phyloP scores from a whole-genome alignment of 2,329 filamentous ascomycete species.

The Arthrobotrys megalospora region DNA sequence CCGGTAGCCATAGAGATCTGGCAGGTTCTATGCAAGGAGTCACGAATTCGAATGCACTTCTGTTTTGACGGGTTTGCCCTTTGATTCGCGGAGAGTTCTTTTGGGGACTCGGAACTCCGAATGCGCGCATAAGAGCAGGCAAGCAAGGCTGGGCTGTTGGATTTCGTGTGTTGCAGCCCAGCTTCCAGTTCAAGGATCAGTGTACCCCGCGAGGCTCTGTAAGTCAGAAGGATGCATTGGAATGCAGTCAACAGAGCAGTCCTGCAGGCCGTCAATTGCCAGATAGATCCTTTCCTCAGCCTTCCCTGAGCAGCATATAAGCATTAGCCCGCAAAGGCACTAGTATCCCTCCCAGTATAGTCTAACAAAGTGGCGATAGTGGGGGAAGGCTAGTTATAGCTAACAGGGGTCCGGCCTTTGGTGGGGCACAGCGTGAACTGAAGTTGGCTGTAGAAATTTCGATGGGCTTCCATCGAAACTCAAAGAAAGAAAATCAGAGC shows the following conservation, averaged over 20 bases:
- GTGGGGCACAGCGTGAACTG: conserved; percentile 47
- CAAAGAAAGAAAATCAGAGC: conserved; percentile 49
- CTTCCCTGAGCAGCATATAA: conserved; percentile 1
- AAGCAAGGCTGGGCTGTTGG: conserved; percentile 22
- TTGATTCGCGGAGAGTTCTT: conserved; percentile 19
- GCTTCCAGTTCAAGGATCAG: conserved; percentile 1
- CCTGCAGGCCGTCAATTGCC: background rate
- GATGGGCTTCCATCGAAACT: conserved; percentile 61
- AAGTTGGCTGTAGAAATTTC: conserved; percentile 51
- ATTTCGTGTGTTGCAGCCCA: conserved; percentile 36
- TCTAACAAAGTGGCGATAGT: conserved; percentile 1
- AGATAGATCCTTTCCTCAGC: conserved; percentile 19
- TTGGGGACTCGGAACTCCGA: background rate
- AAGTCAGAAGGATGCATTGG: conserved; percentile 1
- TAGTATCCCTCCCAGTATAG: background rate
- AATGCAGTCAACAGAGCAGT: background rate
- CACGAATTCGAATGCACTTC: conserved; percentile 5
- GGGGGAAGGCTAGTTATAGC: background rate
- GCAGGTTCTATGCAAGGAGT: conserved; percentile 19
- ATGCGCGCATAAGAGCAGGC: background rate
- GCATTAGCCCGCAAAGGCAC: background rate
- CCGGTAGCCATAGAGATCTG: background rate
- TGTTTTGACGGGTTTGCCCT: background rate
- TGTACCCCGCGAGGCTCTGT: conserved; percentile 22
- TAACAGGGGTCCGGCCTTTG: conserved; percentile 21